These are phyloP conservation scores for Phytopythium cucurbitacearum DNA, from an alignment of 352 stramenopile species.

Conservation along the genomic window DNA sequence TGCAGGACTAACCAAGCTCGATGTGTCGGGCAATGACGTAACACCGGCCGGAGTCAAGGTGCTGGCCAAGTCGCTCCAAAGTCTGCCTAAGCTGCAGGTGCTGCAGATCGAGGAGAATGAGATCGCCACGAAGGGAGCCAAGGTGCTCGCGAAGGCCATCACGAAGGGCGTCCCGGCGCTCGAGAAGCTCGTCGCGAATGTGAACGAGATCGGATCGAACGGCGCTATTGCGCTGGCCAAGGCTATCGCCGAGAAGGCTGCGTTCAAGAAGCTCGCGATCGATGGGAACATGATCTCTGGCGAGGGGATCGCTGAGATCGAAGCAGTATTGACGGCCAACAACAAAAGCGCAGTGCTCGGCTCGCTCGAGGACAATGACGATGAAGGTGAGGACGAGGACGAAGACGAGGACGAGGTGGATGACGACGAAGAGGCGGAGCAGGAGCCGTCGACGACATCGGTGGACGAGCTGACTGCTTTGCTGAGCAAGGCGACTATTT, in stretches of 20 bases:
- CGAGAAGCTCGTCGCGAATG: constrained; percentile 82
- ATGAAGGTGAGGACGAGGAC: constrained; percentile 69
- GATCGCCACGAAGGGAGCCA: constrained; percentile 82
- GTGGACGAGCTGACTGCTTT: constrained; percentile 42
- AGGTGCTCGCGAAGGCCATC: constrained; percentile 67
- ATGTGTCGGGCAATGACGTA: constrained; percentile 94
- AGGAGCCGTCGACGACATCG: constrained; percentile 25
- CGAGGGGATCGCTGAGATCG: constrained; percentile 53
- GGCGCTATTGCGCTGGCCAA: constrained; percentile 81
- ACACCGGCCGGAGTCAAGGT: constrained; percentile 56
- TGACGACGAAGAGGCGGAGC: constrained; percentile 27
- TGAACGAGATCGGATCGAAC: constrained; percentile 87
- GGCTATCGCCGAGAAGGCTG: constrained; percentile 47
- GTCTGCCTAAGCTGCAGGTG: constrained; percentile 57
- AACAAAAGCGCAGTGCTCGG: constrained; percentile 56
- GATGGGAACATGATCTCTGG: constrained; percentile 82
- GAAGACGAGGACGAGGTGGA: constrained; percentile 52
- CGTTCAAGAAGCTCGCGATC: constrained; percentile 56
- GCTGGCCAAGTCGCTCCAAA: constrained; percentile 40
- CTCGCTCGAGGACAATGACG: constrained; percentile 81
- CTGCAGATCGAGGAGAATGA: constrained; percentile 94
- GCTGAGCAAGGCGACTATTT: constrained; percentile 41
- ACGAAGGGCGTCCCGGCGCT: constrained; percentile 41
- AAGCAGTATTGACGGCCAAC: constrained; percentile 37
- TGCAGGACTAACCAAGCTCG: constrained; percentile 57